A percentile compares a stretch with the other conserved stretches of the same genome.
These are phyloP conservation scores for Francoa sonchifolia DNA, from an alignment of 441 rosid species.

Conservation along the genomic window DNA sequence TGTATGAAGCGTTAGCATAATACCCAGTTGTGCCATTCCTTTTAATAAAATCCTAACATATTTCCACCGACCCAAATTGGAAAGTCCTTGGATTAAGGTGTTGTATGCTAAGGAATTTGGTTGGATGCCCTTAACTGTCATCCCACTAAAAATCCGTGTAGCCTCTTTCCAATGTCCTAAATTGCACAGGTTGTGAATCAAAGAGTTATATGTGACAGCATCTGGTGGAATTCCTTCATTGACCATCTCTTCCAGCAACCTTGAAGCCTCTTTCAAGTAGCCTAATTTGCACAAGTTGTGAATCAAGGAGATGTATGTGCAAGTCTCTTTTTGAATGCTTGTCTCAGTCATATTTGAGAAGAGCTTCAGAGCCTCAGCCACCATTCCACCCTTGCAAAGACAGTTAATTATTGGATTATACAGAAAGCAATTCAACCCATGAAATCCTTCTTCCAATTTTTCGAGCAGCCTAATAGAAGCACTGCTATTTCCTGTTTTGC, in stretches of 20 bases:
- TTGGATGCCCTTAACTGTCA: neutral
- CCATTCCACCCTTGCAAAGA: too few relatives aligned
- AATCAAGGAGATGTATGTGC: neutral
- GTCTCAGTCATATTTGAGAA: neutral
- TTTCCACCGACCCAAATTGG: too few relatives aligned
- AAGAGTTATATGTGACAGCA: neutral
- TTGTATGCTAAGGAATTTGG: neutral
- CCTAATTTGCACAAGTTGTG: too few relatives aligned
- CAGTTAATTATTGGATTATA: neutral
- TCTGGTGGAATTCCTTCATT: neutral
- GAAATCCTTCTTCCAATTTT: neutral
- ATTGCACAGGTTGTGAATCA: neutral
- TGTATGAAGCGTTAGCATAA: too few relatives aligned
- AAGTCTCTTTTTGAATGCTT: neutral
- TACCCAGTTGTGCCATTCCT: too few relatives aligned
- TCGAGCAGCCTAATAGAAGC: neutral
- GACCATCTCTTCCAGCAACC: neutral
- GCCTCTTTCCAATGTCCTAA: neutral
- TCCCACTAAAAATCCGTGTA: neutral
- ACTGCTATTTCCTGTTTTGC: neutral
- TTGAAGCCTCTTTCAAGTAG: too few relatives aligned
- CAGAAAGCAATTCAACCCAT: neutral
- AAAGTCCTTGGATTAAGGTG: neutral
- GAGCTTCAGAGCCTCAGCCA: neutral
- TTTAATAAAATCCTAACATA: conserved; percentile 17